Conservation (phyloP, 306 rosid species). For the Trifolium dubium region DNA sequence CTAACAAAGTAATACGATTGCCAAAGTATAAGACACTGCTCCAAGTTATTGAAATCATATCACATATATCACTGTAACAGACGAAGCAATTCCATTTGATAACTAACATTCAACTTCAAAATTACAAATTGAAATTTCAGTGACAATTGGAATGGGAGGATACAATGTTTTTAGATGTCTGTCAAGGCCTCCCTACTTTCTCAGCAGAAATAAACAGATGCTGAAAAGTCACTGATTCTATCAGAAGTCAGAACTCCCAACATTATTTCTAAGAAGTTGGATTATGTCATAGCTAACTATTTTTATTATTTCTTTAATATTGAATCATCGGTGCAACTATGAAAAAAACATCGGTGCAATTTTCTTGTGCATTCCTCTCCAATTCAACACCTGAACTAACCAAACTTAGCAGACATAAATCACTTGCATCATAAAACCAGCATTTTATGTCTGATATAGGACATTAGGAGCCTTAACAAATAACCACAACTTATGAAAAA, state of each 20-base stretch:
- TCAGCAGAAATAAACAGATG: not conserved
- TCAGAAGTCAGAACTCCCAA: conserved; percentile 4
- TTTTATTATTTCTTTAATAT: not conserved
- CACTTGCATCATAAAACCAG: not conserved
- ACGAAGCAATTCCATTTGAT: not conserved
- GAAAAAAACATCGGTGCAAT: not conserved
- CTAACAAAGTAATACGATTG: not conserved
- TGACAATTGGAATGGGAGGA: not conserved
- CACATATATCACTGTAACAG: not conserved
- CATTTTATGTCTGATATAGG: not conserved
- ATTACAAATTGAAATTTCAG: not conserved
- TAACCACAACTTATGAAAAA: not conserved
- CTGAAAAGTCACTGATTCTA: not conserved
- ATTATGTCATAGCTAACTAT: not conserved
- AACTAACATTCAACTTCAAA: not conserved
- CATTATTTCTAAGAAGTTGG: not conserved
- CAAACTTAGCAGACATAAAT: not conserved
- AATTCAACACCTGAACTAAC: conserved; percentile 3
- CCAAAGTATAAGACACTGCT: not conserved
- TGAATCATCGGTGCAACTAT: not conserved
- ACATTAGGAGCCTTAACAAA: not conserved
- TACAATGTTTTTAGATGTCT: not conserved
- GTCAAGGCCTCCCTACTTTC: conserved; percentile 6
- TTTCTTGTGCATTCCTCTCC: not conserved
- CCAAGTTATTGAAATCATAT: not conserved